Evolutionary conservation across 768 basidiomycete genomes (phyloP), one percentile per base, ranked within the genome.

Genomic region (Agaricus subrufescens): DNA sequence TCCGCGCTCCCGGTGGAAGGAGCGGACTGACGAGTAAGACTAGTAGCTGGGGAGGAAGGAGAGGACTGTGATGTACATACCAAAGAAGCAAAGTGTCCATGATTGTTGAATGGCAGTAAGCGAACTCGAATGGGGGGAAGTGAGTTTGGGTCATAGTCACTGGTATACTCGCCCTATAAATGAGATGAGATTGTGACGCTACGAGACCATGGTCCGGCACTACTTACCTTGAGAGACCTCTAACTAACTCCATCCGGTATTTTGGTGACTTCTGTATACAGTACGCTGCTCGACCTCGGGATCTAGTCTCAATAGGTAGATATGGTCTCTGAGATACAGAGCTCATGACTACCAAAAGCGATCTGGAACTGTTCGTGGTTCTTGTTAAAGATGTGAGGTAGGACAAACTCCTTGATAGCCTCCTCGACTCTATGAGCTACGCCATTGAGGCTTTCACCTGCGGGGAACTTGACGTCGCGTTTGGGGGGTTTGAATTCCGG

Each of bases 191-290:
- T 25, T 7, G 5, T 25, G 38, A 19, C 19, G 19, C 19, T 14
- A 30, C 29, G 15, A 48, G 27, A 15, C 30, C 12, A 15, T 31
- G 26, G 14, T 45, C 25, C 7, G 23, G 1, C 34, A 10, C 10
- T 2, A 51, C 66, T 50, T 57, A 72, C 85, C 79, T 77, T 78
- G 62, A 66, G 65, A 73, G 46, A 67, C 80, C 49, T 73, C 73
- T 10, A 80, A 73, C 49, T 86, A 74, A 31, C 82, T 83, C 89
- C 88, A 91, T n/a, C 84, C 88, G 0, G 89, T 90, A 62, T 90
- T 91, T 58, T 73, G 42, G 50, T 90, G 67, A 3, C 87, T 86
- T 56, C 59, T 71, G 56, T 68, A 75, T 31, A 53, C 69, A 30
- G 62, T 64, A 30, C 70, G 73, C 8, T 67, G 65, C 9, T 71